Evolutionary conservation across 2,329 filamentous ascomycete species (phyloP).

Genomic region (Tolypocladium guangdongense): DNA sequence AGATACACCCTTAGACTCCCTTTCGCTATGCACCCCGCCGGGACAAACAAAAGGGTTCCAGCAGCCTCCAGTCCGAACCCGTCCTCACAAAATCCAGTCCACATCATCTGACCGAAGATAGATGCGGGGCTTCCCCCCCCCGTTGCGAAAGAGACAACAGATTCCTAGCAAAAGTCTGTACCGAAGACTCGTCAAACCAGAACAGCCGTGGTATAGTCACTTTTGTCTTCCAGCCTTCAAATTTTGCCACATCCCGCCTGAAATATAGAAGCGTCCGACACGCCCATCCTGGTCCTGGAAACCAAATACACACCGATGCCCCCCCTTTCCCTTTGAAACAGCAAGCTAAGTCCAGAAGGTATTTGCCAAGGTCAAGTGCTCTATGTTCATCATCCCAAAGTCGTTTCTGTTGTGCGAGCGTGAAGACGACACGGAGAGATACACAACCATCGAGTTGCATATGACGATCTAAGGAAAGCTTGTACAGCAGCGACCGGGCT

Average conservation of each 20-base stretch:
- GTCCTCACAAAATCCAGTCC: constrained; percentile 8
- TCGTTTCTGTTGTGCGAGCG: constrained; percentile 13
- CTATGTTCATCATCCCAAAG: constrained; percentile 34
- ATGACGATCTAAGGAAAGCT: constrained; percentile 15
- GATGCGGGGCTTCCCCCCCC: constrained; percentile 15
- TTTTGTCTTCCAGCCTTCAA: constrained; percentile 29
- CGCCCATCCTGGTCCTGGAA: constrained; percentile 26
- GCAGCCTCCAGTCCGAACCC: constrained; percentile 22
- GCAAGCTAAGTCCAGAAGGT: constrained; percentile 30
- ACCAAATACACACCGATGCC: constrained; percentile 23
- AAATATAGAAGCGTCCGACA: constrained; percentile 24
- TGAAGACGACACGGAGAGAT: constrained; percentile 15
- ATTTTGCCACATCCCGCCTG: constrained; percentile 22
- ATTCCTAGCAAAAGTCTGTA: constrained; percentile 19
- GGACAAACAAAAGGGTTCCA: constrained; percentile 30
- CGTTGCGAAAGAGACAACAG: constrained; percentile 15
- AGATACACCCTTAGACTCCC: constrained; percentile 29
- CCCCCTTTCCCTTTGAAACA: constrained; percentile 24
- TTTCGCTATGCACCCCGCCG: constrained; percentile 32
- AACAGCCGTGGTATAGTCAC: constrained; percentile 26
- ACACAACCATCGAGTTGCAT: constrained; percentile 9
- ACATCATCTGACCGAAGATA: constrained; percentile 7
- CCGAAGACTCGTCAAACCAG: constrained; percentile 22
- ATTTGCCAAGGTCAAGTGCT: constrained; percentile 33
- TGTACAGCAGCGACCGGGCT: constrained; percentile 12